These are phyloP conservation scores for Asparagopsis taxiformis DNA, from an alignment of 31 red algal species.

Conservation along the genomic window DNA sequence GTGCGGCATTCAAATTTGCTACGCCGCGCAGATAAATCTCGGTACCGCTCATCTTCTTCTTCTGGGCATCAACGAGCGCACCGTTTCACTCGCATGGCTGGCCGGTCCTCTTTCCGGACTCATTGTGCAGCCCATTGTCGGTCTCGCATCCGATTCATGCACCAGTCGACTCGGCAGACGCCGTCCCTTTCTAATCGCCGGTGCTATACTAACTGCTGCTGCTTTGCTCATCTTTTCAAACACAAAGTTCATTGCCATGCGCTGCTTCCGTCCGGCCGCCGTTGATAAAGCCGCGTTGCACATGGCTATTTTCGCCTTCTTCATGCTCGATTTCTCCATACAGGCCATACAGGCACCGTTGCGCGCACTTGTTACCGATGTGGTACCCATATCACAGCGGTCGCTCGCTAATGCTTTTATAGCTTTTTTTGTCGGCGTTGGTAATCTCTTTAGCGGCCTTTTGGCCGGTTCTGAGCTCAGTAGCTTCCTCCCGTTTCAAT, in stretches of 20 bases:
- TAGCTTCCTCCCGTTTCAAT: conserved; percentile 15
- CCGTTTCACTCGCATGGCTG: conserved; percentile 78
- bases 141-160: conserved; percentile 57
- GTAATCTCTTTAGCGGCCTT: conserved; percentile 36
- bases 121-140: conserved; percentile 80
- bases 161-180: conserved; percentile 58
- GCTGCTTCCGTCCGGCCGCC: not conserved
- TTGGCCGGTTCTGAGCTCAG: conserved; percentile 8
- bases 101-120: conserved; percentile 85
- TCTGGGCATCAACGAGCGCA: conserved; percentile 46
- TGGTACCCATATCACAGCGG: conserved; percentile 35
- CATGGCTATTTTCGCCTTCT: conserved; percentile 50
- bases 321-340: conserved; percentile 62
- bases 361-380: conserved; percentile 50
- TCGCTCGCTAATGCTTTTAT: conserved; percentile 49
- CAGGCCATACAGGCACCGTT: conserved; percentile 70
- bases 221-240: conserved; percentile 68
- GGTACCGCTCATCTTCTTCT: conserved; percentile 65
- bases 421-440: conserved; percentile 50
- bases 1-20: conserved; percentile 67
- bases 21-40: conserved; percentile 76
- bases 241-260: conserved; percentile 17
- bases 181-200: conserved; percentile 78
- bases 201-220: conserved; percentile 53
- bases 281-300: not conserved